Evolutionary conservation across 371 early-diverging fungal genomes (phyloP).

Genomic region (Choanephora cucurbitarum): DNA sequence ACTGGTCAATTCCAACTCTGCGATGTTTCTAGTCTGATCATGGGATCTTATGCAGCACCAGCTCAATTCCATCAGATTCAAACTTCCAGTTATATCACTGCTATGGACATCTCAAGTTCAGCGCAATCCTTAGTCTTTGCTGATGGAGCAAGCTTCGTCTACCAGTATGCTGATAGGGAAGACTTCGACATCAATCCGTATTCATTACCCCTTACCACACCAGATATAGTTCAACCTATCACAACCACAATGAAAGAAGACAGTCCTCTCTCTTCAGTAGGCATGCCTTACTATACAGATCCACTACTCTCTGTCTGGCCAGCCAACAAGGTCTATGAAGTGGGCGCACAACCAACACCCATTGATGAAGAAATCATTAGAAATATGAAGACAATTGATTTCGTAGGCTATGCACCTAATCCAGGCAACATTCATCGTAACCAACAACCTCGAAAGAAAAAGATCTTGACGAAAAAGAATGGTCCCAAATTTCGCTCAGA

Average conservation of each 20-base stretch:
- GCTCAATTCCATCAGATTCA: slow-evolving; percentile 73
- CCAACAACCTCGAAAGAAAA: slow-evolving; percentile 62
- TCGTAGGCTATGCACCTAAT: slow-evolving; percentile 91
- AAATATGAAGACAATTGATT: slow-evolving; percentile 85
- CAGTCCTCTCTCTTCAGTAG: slow-evolving; percentile 76
- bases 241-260: slow-evolving; percentile 58
- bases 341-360: slow-evolving; percentile 67
- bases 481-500: slow-evolving; percentile 88
- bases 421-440: slow-evolving; percentile 78
- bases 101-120: slow-evolving; percentile 74
- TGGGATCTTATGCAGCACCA: slow-evolving; percentile 51
- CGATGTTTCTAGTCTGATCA: slow-evolving; percentile 62
- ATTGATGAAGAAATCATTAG: slow-evolving; percentile 76
- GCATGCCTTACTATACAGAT: slow-evolving; percentile 80
- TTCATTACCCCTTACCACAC: slow-evolving; percentile 65
- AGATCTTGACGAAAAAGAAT: slow-evolving; percentile 41
- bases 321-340: slow-evolving; percentile 56
- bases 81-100: slow-evolving; percentile 63
- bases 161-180: slow-evolving; percentile 69
- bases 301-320: slow-evolving; percentile 80
- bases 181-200: slow-evolving; percentile 68
- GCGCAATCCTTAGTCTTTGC: slow-evolving; percentile 77
- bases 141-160: slow-evolving; percentile 67
- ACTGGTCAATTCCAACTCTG: slow-evolving; percentile 76
- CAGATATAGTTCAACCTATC: slow-evolving; percentile 53